Conservation (phyloP, 495 filamentous ascomycete species). For the Podospora didyma region DNA sequence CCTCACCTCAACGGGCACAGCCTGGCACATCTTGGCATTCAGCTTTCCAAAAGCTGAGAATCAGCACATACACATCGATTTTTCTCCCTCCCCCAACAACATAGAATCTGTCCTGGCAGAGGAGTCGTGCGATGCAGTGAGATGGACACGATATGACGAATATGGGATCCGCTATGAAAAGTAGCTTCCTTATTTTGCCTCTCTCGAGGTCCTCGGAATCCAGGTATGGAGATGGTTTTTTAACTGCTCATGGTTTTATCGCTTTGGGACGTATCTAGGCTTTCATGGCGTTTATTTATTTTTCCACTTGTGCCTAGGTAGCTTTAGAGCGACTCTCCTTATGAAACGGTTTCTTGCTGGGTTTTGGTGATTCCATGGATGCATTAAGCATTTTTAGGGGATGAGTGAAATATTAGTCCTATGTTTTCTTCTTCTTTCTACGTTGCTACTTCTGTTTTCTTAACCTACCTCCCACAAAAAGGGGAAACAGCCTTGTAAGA, state of each 20-base stretch:
- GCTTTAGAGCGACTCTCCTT: neutral
- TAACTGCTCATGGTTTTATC: neutral
- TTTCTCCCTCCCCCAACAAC: neutral
- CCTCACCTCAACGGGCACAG: neutral
- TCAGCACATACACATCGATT: neutral
- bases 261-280: slow-evolving; percentile 1
- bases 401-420: neutral
- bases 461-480: too few relatives aligned
- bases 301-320: neutral
- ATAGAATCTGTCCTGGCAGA: neutral
- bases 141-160: slow-evolving; percentile 1
- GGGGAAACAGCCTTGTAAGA: too few relatives aligned
- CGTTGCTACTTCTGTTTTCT: too few relatives aligned
- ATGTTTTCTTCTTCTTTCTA: too few relatives aligned
- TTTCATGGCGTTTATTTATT: slow-evolving; percentile 2
- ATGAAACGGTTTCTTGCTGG: neutral
- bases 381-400: too few relatives aligned
- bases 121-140: neutral
- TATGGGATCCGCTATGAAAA: slow-evolving; percentile 5
- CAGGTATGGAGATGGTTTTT: neutral
- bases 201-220: neutral
- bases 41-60: neutral
- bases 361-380: too few relatives aligned
- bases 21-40: neutral
- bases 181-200: neutral